Evolutionary conservation across 768 basidiomycete genomes (phyloP), one percentile per base, ranked within the genome.

Genomic region (Psilocybe sp.): DNA sequence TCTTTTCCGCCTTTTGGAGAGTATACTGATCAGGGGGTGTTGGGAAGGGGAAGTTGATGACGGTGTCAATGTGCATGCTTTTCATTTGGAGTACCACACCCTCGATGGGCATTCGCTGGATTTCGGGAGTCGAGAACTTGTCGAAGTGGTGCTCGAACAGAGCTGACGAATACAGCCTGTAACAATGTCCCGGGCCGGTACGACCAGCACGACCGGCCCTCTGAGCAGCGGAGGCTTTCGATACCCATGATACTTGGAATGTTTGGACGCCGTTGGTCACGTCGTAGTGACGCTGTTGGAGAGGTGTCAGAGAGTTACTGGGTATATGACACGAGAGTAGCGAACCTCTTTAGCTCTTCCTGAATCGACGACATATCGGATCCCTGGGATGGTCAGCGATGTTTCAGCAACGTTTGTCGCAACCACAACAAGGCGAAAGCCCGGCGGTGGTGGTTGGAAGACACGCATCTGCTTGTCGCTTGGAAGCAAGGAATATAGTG

Each of bases 11-110:
- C 61, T 86, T 87, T 50, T 74, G 77, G 39, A 99, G 74, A 4
- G 82, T 78, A 9, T 67, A 60, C 34, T 87, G 81, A 65, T 97
- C 91, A 0, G 97, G 97, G 12, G 96, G 88, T 0, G 97, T 98
- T 1, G 97, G 97, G 70, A 98, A 98, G 13, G 97, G 97, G 67
- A 99, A 99, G 70, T 98, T 98, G 58, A 92, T 77, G 35, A 98
- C 92, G 1, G 92, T 78, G 61, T 98, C 94, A 51, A 99, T 96
- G 62, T 96, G 92, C 94, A 99, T 98, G 66, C 84, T 86, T 75
- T 99, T 99, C 96, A 99, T 98, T 67, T 98, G 95, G 31, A 98
- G 75, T 8, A 98, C 90, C 18, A 98, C 87, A 1, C 94, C 95
- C 59, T 98, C 97, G 57, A 98, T 96, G 0, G 97, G 95, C 73